Conservation (phyloP, 2,329 filamentous ascomycete species). For the Teratosphaeria epicoccoides region DNA sequence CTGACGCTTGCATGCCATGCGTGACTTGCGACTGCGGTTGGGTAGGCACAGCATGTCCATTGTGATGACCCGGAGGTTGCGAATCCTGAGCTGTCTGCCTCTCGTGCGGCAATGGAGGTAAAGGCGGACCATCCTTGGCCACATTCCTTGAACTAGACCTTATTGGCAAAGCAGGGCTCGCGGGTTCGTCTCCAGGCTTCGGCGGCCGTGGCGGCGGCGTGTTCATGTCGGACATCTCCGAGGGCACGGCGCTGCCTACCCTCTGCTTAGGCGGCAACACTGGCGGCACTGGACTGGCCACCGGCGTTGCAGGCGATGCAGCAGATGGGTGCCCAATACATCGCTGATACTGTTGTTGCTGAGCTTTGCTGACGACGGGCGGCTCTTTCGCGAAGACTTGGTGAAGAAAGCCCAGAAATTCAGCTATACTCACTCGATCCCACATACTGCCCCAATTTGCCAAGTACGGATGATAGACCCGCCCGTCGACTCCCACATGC, state of each 20-base stretch:
- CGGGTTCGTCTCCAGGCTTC: conserved; percentile 35
- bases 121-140: conserved; percentile 22
- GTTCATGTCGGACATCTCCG: conserved; percentile 9
- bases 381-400: conserved; percentile 92
- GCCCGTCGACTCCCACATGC: conserved; percentile 86
- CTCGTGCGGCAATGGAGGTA: conserved; percentile 26
- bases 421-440: conserved; percentile 70
- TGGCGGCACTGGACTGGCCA: conserved; percentile 22
- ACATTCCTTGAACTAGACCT: conserved; percentile 8
- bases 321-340: conserved; percentile 55
- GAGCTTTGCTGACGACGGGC: conserved; percentile 68
- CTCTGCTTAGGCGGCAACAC: conserved; percentile 28
- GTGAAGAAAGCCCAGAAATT: conserved; percentile 71
- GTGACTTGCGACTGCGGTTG: conserved; percentile 4
- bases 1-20: conserved; percentile 1
- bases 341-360: conserved; percentile 36
- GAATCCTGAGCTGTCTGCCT: conserved; percentile 5
- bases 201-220: conserved; percentile 42
- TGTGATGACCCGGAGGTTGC: conserved; percentile 8
- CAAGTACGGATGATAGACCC: conserved; percentile 91
- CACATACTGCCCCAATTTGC: conserved; percentile 80
- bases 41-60: conserved; percentile 17
- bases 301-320: conserved; percentile 43
- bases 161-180: conserved; percentile 4
- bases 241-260: conserved; percentile 11